These are phyloP conservation scores for Stagonosporopsis cucurbitacearum DNA, from an alignment of 2,329 filamentous ascomycete species.

Conservation along the genomic window DNA sequence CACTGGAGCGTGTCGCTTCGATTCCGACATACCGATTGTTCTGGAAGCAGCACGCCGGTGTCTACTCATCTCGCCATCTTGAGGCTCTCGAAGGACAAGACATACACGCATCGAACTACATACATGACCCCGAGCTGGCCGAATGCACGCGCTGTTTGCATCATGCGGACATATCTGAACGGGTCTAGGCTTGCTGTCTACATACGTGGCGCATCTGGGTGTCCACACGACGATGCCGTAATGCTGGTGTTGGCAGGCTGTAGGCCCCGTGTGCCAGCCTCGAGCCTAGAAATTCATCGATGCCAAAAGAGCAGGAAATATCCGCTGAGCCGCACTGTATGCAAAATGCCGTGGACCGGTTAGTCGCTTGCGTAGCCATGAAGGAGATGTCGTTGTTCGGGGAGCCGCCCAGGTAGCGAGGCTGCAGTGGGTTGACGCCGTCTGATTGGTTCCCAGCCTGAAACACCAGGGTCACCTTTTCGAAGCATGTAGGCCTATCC, in stretches of 20 bases:
- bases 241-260: background rate
- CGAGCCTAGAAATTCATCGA: background rate
- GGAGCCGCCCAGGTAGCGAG: constrained; percentile 32
- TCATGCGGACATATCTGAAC: background rate
- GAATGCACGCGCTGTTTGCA: background rate
- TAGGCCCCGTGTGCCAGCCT: background rate
- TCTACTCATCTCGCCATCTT: background rate
- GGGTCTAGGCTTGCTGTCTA: background rate
- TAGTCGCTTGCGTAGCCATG: constrained; percentile 15
- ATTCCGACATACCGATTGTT: background rate
- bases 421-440: constrained; percentile 4
- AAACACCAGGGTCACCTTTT: constrained; percentile 31
- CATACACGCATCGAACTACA: background rate
- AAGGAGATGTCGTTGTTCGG: constrained; percentile 16
- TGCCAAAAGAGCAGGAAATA: background rate
- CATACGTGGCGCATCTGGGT: constrained; percentile 1
- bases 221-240: background rate
- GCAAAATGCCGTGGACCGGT: constrained; percentile 13
- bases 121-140: too few relatives aligned
- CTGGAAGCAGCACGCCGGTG: background rate
- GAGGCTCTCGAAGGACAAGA: background rate
- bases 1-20: background rate
- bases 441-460: constrained; percentile 35
- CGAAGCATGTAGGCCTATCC: constrained; percentile 40
- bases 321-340: constrained; percentile 22